phyloP scores from a whole-genome alignment of 495 filamentous ascomycete genomes.

The Penicillium robsamsonii region DNA sequence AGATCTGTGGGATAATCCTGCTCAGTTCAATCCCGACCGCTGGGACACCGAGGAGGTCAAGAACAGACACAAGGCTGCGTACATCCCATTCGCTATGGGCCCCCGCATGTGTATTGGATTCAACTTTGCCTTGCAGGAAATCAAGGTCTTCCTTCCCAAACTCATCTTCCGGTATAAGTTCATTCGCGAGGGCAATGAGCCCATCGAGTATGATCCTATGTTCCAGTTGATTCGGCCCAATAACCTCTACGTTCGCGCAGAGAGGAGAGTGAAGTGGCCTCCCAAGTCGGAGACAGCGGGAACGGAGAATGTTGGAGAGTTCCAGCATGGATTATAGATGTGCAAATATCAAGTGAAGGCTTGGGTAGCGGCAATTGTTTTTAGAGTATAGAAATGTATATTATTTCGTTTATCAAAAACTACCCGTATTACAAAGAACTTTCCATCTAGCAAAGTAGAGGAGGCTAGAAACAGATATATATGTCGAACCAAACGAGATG shows the following conservation, averaged over 20 bases:
- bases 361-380: not conserved
- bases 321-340: not conserved
- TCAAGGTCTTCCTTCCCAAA: conserved; percentile 50
- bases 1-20: conserved; percentile 48
- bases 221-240: conserved; percentile 53
- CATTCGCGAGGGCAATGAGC: conserved; percentile 32
- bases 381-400: not conserved
- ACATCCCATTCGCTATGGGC: conserved; percentile 53
- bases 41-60: conserved; percentile 52
- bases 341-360: not conserved
- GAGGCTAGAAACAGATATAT: not conserved
- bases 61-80: conserved; percentile 41
- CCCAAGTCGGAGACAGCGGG: conserved; percentile 9
- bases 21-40: conserved; percentile 50
- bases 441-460: not conserved
- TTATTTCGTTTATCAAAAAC: not conserved
- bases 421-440: not conserved
- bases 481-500: not conserved
- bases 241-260: conserved; percentile 50
- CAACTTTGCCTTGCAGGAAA: conserved; percentile 54
- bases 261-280: conserved; percentile 26
- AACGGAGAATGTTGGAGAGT: not conserved
- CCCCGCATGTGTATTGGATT: conserved; percentile 54
- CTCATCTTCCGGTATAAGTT: conserved; percentile 54
- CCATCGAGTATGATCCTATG: conserved; percentile 53